Evolutionary conservation across 2,329 filamentous ascomycete genomes (phyloP), one percentile per base, ranked within the genome.

Genomic region (Calonectria pseudoturangicola): DNA sequence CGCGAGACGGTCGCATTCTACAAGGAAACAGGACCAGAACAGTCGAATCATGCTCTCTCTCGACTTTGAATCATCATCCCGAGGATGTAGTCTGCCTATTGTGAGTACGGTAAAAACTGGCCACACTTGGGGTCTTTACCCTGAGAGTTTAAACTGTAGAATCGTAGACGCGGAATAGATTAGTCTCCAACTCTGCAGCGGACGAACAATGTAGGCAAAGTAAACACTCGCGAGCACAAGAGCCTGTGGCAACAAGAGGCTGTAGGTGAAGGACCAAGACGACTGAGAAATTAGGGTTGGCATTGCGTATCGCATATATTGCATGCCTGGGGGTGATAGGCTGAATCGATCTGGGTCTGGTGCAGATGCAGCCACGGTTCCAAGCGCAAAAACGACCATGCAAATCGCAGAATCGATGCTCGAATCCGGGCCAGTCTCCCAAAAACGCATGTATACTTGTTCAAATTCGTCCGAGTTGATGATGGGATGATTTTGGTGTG

Each of bases 131-230:
- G 3, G 1, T 18, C 5, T 50, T 39, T 68, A 74, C 72, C 69
- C 73, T 5, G 76, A 79, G 3, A 82, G 63, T 58, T 76, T 77
- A 58, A 81, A 80, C 39, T 83, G 82, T 9, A 83, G 74, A 9
- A 80, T 77, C 10, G 79, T 80, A 6, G 80, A 80, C 9, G 82
- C 82, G 15, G 79, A 78, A 56, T 82, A 75, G 30, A 83, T 82
- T n/a, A 83, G 70, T 27, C 78, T 73, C 82, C 82, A 83, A 63
- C 81, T 83, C 28, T 83, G 81, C 33, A 83, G 68, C 4, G 82
- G 82, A 12, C 80, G 77, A 2, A 80, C 80, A 36, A 83, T 79
- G 50, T 81, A 82, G 0, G 81, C 81, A 74, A 82, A 83, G 66
- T 83, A 83, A 3, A 83, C 69, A 39, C 82, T 82, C 1, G 80